Base-by-base conservation (phyloP, 257 asterid genomes). In the Linaria vulgaris region DNA sequence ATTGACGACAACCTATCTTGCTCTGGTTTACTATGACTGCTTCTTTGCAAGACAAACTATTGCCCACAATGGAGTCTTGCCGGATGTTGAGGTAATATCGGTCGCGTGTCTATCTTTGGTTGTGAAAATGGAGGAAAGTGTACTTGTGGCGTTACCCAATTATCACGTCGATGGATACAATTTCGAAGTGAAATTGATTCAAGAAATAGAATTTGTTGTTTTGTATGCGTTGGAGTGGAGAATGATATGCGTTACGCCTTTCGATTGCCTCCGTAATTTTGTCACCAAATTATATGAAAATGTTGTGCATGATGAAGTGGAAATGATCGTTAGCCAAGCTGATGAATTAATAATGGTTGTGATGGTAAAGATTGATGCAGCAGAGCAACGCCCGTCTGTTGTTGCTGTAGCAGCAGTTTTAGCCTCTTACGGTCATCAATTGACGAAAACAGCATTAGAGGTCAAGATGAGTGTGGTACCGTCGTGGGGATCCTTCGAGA, bases 61-160 rank as follows among this genome's bases (percentile, higher is more conserved):
- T 31, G 81, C n/a, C n/a, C n/a, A 83, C 83, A 66, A 66, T 44
- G 78, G 68, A 23, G 79, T 78, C 47, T 27, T 39, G 16, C 78
- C 81, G 85, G 79, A 72, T 50, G 59, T 78, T 56, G 72, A 76
- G 39, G 62, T 80, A 52, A 43, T 78, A 43, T 74, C 87, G 3
- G 73, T 80, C 1, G 87, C 87, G 51, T 80, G 90, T 67, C 70
- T 83, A 66, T 78, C 90, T 34, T 39, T 83, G 56, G 90, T 87
- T 61, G 85, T 83, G 9, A 83, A 83, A 41, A 83, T 83, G 82
- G 90, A 80, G 79, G 87, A 83, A 73, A 24, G 23, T n/a, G 63
- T 51, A 20, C 68, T 4, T 1, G 10, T 63, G 0, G 83, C 85
- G 9, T 72, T 83, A 19, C 63, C 83, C 11, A 79, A 71, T 37